Evolutionary conservation across 108 stramenopile genomes (phyloP), one percentile per base, ranked within the genome.

Genomic region (Nitzschia inconspicua): DNA sequence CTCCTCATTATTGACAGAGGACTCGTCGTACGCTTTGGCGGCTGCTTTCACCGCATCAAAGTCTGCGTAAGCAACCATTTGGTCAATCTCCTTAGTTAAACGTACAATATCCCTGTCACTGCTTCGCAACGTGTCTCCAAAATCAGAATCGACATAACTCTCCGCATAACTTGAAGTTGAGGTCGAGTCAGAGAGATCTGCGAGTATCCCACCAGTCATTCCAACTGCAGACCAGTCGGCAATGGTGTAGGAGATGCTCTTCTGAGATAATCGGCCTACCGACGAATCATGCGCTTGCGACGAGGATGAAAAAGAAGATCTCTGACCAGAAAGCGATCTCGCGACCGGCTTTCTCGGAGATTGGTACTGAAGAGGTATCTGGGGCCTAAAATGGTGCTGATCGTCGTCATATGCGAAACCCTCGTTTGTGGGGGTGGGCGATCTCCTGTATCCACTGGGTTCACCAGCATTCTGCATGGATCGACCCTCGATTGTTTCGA

Each of bases 141-240:
- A 67, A 36, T 36, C 47, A 16, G 35, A 20, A 26, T 40, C 31
- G 29, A 24, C 23, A 11, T 35, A 37, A 5, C 60, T 44, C 5
- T 50, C 37, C 16, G 55, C 61, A 20, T 51, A 72, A 34, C 66
- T 68, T 14, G 66, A 42, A 16, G 35, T 46, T 23, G 68, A 69
- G 13, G 42, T 44, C 10, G 68, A 49, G 28, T 72, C 70, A 2
- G 70, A 72, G 30, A 54, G 25, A 47, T 72, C 70, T 4, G 42
- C 39, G 1, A 72, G 60, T 18, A 60, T 56, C 43, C 26, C 46
- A 11, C 31, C 57, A 4, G 58, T 22, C 23, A 14, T 50, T 27
- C 63, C 62, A 13, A 55, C 61, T 24, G 70, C 63, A 20, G 52
- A 34, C 70, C 70, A 72, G 3, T 56, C 70, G 9, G 32, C 61